A percentile compares a stretch with the other conserved stretches of the same genome.
Conservation (phyloP, 2,329 filamentous ascomycete species). For the Dactylellina parvicollis region DNA sequence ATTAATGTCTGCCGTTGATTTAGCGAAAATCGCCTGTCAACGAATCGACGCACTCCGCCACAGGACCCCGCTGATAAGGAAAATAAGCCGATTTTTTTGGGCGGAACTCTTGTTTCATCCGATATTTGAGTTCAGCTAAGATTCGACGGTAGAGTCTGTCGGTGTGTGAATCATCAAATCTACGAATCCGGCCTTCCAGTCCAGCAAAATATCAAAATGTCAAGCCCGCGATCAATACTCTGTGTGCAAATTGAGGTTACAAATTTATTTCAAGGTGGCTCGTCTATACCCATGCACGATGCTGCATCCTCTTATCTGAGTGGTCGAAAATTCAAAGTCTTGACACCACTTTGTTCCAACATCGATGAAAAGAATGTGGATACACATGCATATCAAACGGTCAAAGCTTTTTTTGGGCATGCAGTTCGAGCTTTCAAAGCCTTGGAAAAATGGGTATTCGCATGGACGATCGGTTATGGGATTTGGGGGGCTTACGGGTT, state of each 20-base stretch:
- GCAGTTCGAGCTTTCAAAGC: background rate
- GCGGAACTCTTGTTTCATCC: constrained; percentile 39
- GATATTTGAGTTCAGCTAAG: constrained; percentile 26
- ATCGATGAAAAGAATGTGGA: background rate
- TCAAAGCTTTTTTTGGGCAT: constrained; percentile 27
- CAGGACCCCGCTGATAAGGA: constrained; percentile 21
- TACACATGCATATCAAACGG: constrained; percentile 32
- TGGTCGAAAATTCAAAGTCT: constrained; percentile 5
- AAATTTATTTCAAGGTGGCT: constrained; percentile 1
- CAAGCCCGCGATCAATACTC: constrained; percentile 1
- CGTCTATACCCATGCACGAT: constrained; percentile 20
- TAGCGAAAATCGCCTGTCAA: constrained; percentile 4
- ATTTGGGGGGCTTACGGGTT: background rate
- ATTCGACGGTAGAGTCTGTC: background rate
- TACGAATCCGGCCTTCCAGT: background rate
- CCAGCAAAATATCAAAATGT: background rate
- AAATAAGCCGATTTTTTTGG: background rate
- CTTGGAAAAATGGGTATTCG: background rate
- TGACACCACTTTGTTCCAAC: background rate
- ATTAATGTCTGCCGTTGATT: background rate
- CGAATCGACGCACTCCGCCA: constrained; percentile 8
- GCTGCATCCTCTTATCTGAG: constrained; percentile 15
- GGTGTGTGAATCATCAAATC: background rate
- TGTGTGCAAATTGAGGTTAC: background rate
- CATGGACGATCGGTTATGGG: constrained; percentile 4